These are phyloP conservation scores for Clitoria ternatea DNA, from an alignment of 306 rosid species.

Conservation along the genomic window DNA sequence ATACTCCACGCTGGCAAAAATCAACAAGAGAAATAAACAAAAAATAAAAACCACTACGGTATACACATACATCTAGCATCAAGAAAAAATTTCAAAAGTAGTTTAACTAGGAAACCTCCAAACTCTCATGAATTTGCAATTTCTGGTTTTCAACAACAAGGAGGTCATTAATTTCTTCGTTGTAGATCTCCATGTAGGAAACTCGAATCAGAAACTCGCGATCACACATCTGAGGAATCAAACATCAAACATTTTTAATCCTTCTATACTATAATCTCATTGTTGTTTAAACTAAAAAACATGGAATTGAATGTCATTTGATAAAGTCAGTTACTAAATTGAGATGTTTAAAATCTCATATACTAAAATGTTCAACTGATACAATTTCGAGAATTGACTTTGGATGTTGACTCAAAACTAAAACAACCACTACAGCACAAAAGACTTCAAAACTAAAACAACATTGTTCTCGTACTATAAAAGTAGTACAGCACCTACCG, in stretches of 20 bases:
- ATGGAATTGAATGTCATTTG: too few species aligned
- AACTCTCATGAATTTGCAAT: slow-evolving; percentile 92
- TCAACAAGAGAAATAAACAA: neutral
- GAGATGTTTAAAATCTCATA: too few species aligned
- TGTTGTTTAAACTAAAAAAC: too few species aligned
- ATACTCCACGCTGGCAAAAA: slow-evolving; percentile 73
- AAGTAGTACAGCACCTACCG: slow-evolving; percentile 39
- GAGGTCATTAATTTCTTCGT: slow-evolving; percentile 92
- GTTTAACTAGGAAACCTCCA: slow-evolving; percentile 63
- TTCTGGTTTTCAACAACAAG: slow-evolving; percentile 82
- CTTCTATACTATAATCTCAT: too few species aligned
- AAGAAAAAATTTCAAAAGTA: neutral
- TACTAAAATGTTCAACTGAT: too few species aligned
- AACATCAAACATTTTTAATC: slow-evolving; percentile 19
- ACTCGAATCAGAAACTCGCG: slow-evolving; percentile 88
- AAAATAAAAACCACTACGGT: slow-evolving; percentile 7
- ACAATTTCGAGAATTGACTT: too few species aligned
- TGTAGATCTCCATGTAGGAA: slow-evolving; percentile 94
- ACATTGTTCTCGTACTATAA: neutral
- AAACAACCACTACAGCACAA: too few species aligned
- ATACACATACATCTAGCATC: neutral
- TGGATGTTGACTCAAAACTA: too few species aligned
- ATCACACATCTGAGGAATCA: slow-evolving; percentile 50
- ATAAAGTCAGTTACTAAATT: too few species aligned
- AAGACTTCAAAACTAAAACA: too few species aligned